Conservation (phyloP, 805 yeast genomes). For the Wickerhamomyces queroliae region DNA sequence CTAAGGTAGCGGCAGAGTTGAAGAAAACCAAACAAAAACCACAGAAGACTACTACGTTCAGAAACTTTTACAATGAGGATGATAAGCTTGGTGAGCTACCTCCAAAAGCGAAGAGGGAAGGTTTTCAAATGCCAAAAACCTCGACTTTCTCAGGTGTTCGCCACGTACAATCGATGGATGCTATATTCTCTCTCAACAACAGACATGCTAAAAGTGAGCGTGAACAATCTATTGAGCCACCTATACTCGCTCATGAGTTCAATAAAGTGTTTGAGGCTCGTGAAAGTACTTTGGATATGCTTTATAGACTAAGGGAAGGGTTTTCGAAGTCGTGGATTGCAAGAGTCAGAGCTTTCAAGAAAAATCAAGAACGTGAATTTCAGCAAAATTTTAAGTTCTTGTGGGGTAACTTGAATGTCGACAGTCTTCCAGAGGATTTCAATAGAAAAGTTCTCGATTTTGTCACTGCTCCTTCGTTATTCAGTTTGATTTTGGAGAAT, state of each 20-base stretch:
- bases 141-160: neutral
- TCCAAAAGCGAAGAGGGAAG: neutral
- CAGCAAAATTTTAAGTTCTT: slow-evolving; percentile 32
- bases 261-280: neutral
- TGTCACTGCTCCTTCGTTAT: slow-evolving; percentile 44
- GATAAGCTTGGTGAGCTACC: neutral
- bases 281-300: slow-evolving; percentile 3
- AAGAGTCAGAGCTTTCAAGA: slow-evolving; percentile 45
- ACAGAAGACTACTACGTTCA: slow-evolving; percentile 3
- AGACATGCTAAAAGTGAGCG: neutral
- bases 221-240: neutral
- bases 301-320: slow-evolving; percentile 31
- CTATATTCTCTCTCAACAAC: neutral
- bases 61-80: neutral
- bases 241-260: neutral
- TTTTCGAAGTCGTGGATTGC: slow-evolving; percentile 68
- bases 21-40: slow-evolving; percentile 6
- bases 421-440: slow-evolving; percentile 31
- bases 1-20: slow-evolving; percentile 17
- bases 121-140: neutral
- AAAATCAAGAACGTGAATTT: slow-evolving; percentile 33
- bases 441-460: slow-evolving; percentile 43
- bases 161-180: neutral
- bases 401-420: slow-evolving; percentile 32
- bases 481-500: slow-evolving; percentile 43